Percentiles rank a stretch among this genome's conserved stretches.
Conservation (phyloP, 176 grass and related monocot species). For the Miscanthus lutarioriparius region DNA sequence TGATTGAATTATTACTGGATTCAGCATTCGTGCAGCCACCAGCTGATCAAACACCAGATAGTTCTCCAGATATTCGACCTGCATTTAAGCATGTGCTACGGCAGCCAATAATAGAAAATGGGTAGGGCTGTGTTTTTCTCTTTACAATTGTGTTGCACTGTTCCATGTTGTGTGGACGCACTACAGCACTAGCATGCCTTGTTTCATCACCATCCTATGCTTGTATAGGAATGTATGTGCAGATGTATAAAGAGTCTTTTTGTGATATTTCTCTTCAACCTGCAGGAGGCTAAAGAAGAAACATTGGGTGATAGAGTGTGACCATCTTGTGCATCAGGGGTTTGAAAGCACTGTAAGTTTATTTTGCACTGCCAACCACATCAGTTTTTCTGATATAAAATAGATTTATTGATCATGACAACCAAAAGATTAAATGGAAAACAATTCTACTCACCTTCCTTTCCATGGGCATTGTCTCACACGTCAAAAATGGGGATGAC, state of each 20-base stretch:
- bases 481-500: background rate
- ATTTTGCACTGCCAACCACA: constrained; percentile 1
- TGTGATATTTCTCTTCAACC: constrained; percentile 37
- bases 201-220: constrained; percentile 13
- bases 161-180: constrained; percentile 19
- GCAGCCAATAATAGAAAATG: constrained; percentile 61
- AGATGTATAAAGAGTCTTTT: background rate
- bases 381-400: constrained; percentile 6
- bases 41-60: constrained; percentile 53
- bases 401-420: background rate
- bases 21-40: constrained; percentile 83
- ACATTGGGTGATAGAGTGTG: constrained; percentile 87
- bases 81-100: constrained; percentile 80
- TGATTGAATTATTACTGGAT: constrained; percentile 88
- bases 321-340: constrained; percentile 72
- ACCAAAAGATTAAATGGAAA: background rate
- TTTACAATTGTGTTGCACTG: constrained; percentile 7
- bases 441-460: background rate
- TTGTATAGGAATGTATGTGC: constrained; percentile 16
- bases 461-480: background rate
- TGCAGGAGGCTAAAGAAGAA: constrained; percentile 68
- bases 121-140: constrained; percentile 47
- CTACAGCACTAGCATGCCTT: background rate
- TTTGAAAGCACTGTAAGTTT: constrained; percentile 89
- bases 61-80: constrained; percentile 75